A percentile compares a stretch with the other conserved stretches of the same genome.
phyloP scores from a whole-genome alignment of 495 filamentous ascomycete genomes.

The Melanomma pulvis-pyrius region DNA sequence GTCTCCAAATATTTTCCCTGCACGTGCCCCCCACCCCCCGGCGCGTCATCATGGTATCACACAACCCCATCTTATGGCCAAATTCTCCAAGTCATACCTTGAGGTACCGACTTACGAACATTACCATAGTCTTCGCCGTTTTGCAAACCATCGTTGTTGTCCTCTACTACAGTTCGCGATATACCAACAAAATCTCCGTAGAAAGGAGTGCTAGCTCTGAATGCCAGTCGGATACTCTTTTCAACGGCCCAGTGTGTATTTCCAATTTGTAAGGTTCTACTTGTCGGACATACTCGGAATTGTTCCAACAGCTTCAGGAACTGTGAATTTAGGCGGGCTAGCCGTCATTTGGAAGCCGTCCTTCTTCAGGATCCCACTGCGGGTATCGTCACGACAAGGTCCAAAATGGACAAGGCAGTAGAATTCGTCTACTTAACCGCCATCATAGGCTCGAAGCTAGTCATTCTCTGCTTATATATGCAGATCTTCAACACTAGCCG shows the following conservation, averaged over 20 bases:
- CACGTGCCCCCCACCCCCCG: too few species aligned
- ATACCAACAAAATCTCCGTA: not conserved
- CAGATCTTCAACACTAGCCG: conserved; percentile 14
- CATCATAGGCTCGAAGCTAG: conserved; percentile 7
- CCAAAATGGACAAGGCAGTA: conserved; percentile 1
- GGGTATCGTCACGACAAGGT: not conserved
- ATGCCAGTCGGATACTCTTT: conserved; percentile 17
- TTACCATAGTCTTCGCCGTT: too few species aligned
- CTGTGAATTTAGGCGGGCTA: conserved; percentile 1
- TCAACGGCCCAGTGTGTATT: not conserved
- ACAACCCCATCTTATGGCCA: too few species aligned
- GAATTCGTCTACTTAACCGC: conserved; percentile 2
- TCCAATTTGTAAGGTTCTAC: conserved; percentile 1
- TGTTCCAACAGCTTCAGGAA: not conserved
- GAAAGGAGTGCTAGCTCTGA: conserved; percentile 8
- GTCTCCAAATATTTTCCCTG: too few species aligned
- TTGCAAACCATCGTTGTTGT: not conserved
- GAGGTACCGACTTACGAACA: too few species aligned
- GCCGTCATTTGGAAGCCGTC: conserved; percentile 2
- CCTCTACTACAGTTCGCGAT: not conserved
- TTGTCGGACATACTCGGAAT: not conserved
- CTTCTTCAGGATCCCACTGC: not conserved
- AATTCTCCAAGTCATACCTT: too few species aligned
- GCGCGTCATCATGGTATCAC: too few species aligned
- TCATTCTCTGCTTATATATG: conserved; percentile 14